phyloP scores from a whole-genome alignment of 108 stramenopile genomes.

The Nannochloropsis oceanica region DNA sequence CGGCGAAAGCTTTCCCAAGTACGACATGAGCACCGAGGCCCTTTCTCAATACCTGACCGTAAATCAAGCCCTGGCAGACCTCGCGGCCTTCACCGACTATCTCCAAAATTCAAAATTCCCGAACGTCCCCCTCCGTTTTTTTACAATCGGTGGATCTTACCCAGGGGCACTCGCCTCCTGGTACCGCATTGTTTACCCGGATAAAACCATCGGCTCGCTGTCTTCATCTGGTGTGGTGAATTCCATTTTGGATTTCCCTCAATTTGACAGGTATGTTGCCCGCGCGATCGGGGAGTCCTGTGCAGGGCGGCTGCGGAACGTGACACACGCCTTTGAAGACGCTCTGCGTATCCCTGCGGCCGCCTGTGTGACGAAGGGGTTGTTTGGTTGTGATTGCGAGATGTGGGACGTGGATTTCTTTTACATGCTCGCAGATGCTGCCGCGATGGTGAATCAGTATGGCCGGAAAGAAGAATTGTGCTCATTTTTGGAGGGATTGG shows the following conservation, averaged over 20 bases:
- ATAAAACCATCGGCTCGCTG: not conserved
- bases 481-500: not conserved
- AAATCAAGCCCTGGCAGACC: conserved; percentile 9
- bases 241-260: not conserved
- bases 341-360: not conserved
- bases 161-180: conserved; percentile 13
- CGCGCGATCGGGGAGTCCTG: not conserved
- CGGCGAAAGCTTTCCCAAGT: conserved; percentile 14
- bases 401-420: conserved; percentile 11
- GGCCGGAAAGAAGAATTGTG: conserved; percentile 7
- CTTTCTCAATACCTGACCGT: conserved; percentile 1
- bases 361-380: not conserved
- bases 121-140: not conserved
- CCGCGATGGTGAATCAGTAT: conserved; percentile 23
- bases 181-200: conserved; percentile 1
- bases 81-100: conserved; percentile 4
- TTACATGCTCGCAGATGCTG: conserved; percentile 26
- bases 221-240: conserved; percentile 17
- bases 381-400: conserved; percentile 3
- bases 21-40: not conserved
- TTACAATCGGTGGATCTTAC: conserved; percentile 18
- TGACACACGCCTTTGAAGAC: conserved; percentile 2
- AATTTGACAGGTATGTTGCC: conserved; percentile 16
- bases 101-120: not conserved
- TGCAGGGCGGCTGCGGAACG: not conserved